Percentiles rank a stretch among this genome's conserved stretches.
Evolutionary conservation across 1,284 basidiomycete species (phyloP).

Genomic region (Leccinum fallax): DNA sequence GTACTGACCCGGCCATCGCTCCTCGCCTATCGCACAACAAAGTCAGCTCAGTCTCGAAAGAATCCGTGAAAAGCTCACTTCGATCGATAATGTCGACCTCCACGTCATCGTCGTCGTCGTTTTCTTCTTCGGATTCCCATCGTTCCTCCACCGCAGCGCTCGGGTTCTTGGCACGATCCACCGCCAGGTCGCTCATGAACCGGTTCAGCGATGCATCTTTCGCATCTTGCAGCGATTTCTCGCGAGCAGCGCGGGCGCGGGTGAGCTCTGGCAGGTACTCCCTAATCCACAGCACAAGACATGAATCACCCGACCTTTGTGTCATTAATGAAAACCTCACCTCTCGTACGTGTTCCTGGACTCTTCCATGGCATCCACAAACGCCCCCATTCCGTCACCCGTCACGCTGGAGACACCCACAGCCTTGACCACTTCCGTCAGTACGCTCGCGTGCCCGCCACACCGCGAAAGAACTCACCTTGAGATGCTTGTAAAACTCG

Average conservation of each 20-base stretch:
- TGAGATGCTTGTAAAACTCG: slow-evolving; percentile 97
- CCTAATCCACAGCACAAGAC: slow-evolving; percentile 41
- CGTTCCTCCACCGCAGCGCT: slow-evolving; percentile 52
- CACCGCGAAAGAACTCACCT: slow-evolving; percentile 49
- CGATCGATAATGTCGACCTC: slow-evolving; percentile 64
- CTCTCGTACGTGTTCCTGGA: slow-evolving; percentile 88
- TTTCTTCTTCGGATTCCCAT: slow-evolving; percentile 62
- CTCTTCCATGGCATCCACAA: slow-evolving; percentile 89
- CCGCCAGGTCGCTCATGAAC: slow-evolving; percentile 84
- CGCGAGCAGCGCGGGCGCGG: slow-evolving; percentile 61
- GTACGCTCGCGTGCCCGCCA: slow-evolving; percentile 1
- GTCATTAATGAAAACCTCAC: slow-evolving; percentile 45
- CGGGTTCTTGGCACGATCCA: slow-evolving; percentile 66
- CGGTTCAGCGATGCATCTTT: slow-evolving; percentile 82
- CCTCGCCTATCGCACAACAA: slow-evolving; percentile 49
- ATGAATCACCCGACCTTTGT: slow-evolving; percentile 11
- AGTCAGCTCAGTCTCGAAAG: slow-evolving; percentile 9
- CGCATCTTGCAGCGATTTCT: slow-evolving; percentile 64
- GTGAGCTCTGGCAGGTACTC: slow-evolving; percentile 93
- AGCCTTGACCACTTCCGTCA: slow-evolving; percentile 57
- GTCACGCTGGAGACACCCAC: slow-evolving; percentile 97
- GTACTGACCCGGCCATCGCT: slow-evolving; percentile 69
- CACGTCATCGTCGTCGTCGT: slow-evolving; percentile 61
- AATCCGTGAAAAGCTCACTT: slow-evolving; percentile 47
- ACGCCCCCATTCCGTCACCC: slow-evolving; percentile 88